Conservation (phyloP, 1,139 yeast genomes). For the Candida smagusa region DNA sequence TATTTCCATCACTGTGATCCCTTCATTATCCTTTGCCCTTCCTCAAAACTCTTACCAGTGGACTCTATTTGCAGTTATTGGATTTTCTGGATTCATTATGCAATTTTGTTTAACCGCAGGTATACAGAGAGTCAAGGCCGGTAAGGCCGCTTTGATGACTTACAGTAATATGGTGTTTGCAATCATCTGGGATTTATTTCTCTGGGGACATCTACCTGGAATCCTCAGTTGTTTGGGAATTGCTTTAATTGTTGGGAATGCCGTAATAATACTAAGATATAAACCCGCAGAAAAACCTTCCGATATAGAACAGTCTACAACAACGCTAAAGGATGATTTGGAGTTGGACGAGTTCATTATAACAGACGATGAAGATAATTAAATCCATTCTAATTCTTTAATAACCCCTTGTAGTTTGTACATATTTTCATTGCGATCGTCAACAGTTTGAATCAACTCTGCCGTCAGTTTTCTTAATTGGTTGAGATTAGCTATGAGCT, state of each 20-base stretch:
- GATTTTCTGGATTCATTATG: conserved; percentile 77
- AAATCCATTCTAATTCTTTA: conserved; percentile 30
- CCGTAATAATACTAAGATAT: conserved; percentile 54
- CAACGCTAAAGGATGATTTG: background rate
- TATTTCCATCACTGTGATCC: conserved; percentile 51
- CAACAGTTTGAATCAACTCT: conserved; percentile 16
- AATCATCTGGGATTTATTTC: conserved; percentile 65
- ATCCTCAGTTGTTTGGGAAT: conserved; percentile 69
- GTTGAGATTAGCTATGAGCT: conserved; percentile 32
- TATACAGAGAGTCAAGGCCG: conserved; percentile 76
- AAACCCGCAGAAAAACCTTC: conserved; percentile 31
- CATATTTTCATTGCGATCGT: conserved; percentile 27
- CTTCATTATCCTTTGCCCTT: conserved; percentile 55
- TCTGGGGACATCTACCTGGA: conserved; percentile 76
- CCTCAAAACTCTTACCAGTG: conserved; percentile 65
- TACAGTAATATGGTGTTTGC: conserved; percentile 81
- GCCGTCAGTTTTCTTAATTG: conserved; percentile 21
- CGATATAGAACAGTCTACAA: conserved; percentile 3
- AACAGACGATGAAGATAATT: conserved; percentile 6
- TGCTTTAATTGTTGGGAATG: conserved; percentile 61
- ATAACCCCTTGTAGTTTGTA: conserved; percentile 24
- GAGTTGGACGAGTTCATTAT: conserved; percentile 7
- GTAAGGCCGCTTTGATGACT: conserved; percentile 70
- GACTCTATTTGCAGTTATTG: conserved; percentile 58
- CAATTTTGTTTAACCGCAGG: conserved; percentile 81